Percentiles rank a stretch among this genome's conserved stretches.
Evolutionary conservation across 2,329 filamentous ascomycete genomes (phyloP).

Genomic region (Xylariaceae sp.): DNA sequence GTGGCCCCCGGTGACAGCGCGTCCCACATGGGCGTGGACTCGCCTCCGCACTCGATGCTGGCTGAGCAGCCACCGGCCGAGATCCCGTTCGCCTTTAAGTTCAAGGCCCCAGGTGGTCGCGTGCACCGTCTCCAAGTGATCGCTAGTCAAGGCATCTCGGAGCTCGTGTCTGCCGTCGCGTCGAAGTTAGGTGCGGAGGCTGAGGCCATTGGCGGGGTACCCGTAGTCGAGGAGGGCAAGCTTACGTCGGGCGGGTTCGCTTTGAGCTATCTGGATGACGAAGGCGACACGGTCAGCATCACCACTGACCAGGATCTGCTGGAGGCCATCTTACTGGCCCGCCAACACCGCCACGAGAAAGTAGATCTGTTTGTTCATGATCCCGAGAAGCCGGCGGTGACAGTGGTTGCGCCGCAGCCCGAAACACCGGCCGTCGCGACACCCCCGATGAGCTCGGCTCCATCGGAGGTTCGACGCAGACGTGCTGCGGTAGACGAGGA

Average conservation of each 20-base stretch:
- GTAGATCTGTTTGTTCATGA: conserved; percentile 97
- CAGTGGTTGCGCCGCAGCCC: conserved; percentile 50
- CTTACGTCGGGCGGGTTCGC: conserved; percentile 78
- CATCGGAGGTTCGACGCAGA: conserved; percentile 46
- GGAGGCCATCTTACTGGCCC: conserved; percentile 82
- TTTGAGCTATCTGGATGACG: conserved; percentile 92
- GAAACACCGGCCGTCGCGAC: conserved; percentile 38
- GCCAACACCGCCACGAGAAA: conserved; percentile 76
- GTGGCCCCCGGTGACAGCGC: conserved; percentile 92
- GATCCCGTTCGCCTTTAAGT: conserved; percentile 92
- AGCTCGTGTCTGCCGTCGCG: conserved; percentile 72
- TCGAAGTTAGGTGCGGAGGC: conserved; percentile 82
- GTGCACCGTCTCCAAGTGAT: conserved; percentile 88
- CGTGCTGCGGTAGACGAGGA: conserved; percentile 37
- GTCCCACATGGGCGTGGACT: conserved; percentile 82
- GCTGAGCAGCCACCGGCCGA: conserved; percentile 62
- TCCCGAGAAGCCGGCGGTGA: conserved; percentile 80
- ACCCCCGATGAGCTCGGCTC: conserved; percentile 45
- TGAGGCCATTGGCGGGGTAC: conserved; percentile 77
- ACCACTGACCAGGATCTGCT: conserved; percentile 91
- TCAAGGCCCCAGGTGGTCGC: conserved; percentile 93
- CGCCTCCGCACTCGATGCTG: conserved; percentile 63
- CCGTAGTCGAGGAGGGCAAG: conserved; percentile 73
- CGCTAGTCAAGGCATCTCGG: conserved; percentile 73
- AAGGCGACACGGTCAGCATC: conserved; percentile 94